These are phyloP conservation scores for Penicillium pulvis DNA, from an alignment of 495 filamentous ascomycete genomes.

Conservation along the genomic window DNA sequence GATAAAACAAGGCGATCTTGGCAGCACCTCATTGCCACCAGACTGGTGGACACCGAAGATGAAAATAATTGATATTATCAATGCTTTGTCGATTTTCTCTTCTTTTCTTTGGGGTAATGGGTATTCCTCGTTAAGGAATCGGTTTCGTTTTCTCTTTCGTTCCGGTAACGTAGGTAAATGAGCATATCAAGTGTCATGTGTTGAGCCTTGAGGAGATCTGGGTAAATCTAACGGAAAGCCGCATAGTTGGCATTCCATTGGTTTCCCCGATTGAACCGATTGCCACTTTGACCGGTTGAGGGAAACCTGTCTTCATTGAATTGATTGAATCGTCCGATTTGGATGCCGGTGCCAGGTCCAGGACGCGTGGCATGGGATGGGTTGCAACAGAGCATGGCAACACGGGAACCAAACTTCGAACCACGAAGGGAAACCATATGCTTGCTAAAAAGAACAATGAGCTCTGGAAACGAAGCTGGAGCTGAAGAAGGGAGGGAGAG, in stretches of 20 bases:
- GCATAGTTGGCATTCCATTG: slow-evolving; percentile 44
- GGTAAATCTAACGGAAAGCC: slow-evolving; percentile 35
- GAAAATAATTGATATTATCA: slow-evolving; percentile 9
- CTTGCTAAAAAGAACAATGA: slow-evolving; percentile 55
- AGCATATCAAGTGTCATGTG: not conserved
- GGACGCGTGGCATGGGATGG: slow-evolving; percentile 82
- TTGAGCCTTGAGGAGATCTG: not conserved
- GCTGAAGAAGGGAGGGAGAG: not conserved
- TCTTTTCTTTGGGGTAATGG: not conserved
- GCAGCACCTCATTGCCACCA: slow-evolving; percentile 5
- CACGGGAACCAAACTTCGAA: slow-evolving; percentile 96
- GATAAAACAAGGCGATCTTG: slow-evolving; percentile 6
- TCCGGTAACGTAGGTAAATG: not conserved
- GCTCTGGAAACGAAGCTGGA: not conserved
- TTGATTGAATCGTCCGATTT: slow-evolving; percentile 58
- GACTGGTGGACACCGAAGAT: slow-evolving; percentile 1
- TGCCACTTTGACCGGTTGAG: slow-evolving; percentile 27
- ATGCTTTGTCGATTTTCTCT: slow-evolving; percentile 1
- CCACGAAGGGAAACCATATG: slow-evolving; percentile 99
- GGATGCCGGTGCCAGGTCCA: slow-evolving; percentile 73
- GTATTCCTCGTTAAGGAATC: not conserved
- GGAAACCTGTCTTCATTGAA: slow-evolving; percentile 53
- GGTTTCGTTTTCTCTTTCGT: not conserved
- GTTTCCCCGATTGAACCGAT: slow-evolving; percentile 38
- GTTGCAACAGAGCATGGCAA: slow-evolving; percentile 98